Evolutionary conservation across 225 moss, liverwort and hornwort genomes (phyloP), one percentile per base, ranked within the genome.

Genomic region (Bryum argenteum): DNA sequence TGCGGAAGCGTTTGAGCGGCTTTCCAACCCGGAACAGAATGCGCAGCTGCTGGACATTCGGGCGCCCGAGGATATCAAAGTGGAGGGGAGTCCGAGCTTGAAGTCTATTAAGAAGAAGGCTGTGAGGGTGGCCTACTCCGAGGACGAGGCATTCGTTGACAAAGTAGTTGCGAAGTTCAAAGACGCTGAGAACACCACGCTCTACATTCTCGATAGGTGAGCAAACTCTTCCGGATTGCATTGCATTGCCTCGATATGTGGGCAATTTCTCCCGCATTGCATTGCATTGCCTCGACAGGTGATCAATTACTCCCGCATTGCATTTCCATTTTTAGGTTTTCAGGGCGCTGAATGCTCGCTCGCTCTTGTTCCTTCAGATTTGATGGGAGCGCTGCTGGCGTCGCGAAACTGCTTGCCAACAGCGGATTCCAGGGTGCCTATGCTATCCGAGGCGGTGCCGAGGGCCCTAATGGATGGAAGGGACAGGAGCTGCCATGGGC

Each of bases 131-230:
- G 71, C 86, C 13, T 96, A 87, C 33, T 33, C 33, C 48, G 56
- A 83, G 20, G 67, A 79, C 8, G 90, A 83, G 2, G 40, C 57
- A 5, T 91, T 82, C 54, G 73, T 88, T 44, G 77, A 67, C 13
- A 89, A 79, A 48, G 90, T 84, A 12, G 48, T 85, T 9, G 15
- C 78, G 0, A 91, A 90, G 74, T 87, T 74, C 33, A 91, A 80
- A 77, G 70, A 89, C 22, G 75, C 84, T 0, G 91, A 92, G 85
- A 77, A 87, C 16, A 84, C 81, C 11, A 88, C 75, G 38, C 67
- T 96, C 45, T 96, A 91, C 76, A 69, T 96, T 65, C 54, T 96
- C 76, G 95, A 96, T 76, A 67, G 88, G 93, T 91, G 61, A 73
- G 51, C 14, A 16, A 28, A n/a, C n/a, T n/a, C n/a, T n/a, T 45